Evolutionary conservation across 176 grass and related monocot genomes (phyloP), one percentile per base, ranked within the genome.

Genomic region (Cocos nucifera): DNA sequence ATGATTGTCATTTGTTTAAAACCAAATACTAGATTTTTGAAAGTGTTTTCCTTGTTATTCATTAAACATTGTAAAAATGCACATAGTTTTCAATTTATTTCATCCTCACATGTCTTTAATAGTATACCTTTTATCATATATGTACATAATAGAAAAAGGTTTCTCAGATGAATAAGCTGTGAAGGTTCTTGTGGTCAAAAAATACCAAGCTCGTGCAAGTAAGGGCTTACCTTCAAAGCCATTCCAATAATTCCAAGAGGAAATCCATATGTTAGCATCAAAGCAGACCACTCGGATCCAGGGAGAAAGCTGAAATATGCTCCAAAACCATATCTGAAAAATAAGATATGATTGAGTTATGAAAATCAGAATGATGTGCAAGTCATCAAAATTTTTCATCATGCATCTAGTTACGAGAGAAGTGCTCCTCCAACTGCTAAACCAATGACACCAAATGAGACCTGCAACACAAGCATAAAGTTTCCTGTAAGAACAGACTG

Each of bases 291-390:
- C 56, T 92, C 93, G 0, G 93, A 97, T 22, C 87, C 93, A 15
- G 93, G 84, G n/a, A 97, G 73, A 69, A 97, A 73, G 68, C 62
- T 88, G 84, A 97, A 97, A 78, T 97, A 97, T 59, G 93, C 88
- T 50, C 87, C 84, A 26, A 97, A 97, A 68, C 93, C 93, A 67
- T 97, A 97, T 54, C 93, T 97, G 72, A 51, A 20, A 65, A 15
- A 23, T 6, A 58, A 49, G 35, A 60, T 17, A 25, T 22, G 61
- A 39, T 15, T 17, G 50, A 51, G 51, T 44, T 56, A 21, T 39
- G 49, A 30, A 63, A 59, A 54, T 54, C 27, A 54, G 19, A 51
- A 54, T 56, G 25, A 17, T 18, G 21, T 22, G 12, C 54, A 19
- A 4, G 4, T 54, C 15, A 7, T 17, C 50, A 27, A 63, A 57